Percentiles rank a stretch among this genome's conserved stretches.
Evolutionary conservation across 106 monocot genomes (phyloP).

Genomic region (Platanthera zijinensis): DNA sequence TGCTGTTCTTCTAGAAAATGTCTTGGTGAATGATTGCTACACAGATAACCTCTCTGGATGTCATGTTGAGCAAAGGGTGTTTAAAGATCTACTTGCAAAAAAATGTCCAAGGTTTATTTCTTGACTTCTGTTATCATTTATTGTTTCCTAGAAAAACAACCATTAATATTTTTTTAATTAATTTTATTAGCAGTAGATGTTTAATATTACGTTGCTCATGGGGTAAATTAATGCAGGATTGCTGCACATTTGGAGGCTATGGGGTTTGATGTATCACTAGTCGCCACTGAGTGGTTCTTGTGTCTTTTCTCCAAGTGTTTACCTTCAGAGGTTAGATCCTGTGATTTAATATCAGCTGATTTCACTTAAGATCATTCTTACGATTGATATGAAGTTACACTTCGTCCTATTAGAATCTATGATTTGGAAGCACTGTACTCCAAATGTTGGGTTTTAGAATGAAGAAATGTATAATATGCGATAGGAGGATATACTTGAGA

Average conservation of each 20-base stretch:
- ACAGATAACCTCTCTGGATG: conserved; percentile 93
- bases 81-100: conserved; percentile 86
- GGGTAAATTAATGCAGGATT: conserved; percentile 47
- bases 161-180: not conserved
- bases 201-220: conserved; percentile 1
- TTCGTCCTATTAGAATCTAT: not conserved
- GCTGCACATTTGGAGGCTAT: conserved; percentile 78
- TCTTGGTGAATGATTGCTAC: conserved; percentile 92
- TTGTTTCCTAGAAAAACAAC: not conserved
- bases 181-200: not conserved
- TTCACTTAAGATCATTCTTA: not conserved
- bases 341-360: not conserved
- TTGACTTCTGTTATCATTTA: not conserved
- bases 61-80: conserved; percentile 97
- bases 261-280: conserved; percentile 86
- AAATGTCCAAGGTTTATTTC: conserved; percentile 76
- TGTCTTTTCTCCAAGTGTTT: conserved; percentile 96
- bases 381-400: no score
- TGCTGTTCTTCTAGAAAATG: conserved; percentile 88
- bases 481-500: no score
- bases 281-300: conserved; percentile 94
- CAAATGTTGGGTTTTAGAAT: not conserved
- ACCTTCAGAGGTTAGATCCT: conserved; percentile 77
- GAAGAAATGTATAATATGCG: no score
- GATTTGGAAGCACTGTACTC: not conserved